phyloP scores from a whole-genome alignment of 441 rosid species.

The Populus tomentosa region DNA sequence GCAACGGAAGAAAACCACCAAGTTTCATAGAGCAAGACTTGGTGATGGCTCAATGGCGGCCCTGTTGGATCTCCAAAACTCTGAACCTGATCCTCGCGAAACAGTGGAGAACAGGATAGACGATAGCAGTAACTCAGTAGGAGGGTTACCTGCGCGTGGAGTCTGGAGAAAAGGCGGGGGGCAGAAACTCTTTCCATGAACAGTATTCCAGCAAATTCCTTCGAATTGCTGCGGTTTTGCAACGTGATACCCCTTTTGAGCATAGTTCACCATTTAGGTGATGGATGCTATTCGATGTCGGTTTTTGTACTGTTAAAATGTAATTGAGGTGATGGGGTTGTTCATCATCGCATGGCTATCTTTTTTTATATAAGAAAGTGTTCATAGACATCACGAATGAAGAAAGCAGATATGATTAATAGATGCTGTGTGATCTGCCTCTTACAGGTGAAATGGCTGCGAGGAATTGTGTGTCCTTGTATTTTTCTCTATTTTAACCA shows the following conservation, averaged over 20 bases:
- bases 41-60: conserved; percentile 81
- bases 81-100: conserved; percentile 29
- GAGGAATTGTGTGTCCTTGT: no score
- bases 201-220: background rate
- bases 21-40: conserved; percentile 64
- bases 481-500: no score
- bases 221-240: background rate
- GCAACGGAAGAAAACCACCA: conserved; percentile 72
- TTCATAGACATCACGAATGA: no score
- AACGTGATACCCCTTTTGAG: background rate
- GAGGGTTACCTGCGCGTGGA: conserved; percentile 53
- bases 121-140: conserved; percentile 23
- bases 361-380: no score
- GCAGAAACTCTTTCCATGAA: conserved; percentile 47
- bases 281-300: background rate
- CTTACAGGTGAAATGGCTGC: no score
- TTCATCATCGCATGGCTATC: background rate
- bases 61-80: conserved; percentile 37
- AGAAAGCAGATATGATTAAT: no score
- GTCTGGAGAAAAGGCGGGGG: conserved; percentile 76
- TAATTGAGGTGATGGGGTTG: background rate
- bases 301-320: background rate
- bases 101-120: conserved; percentile 19
- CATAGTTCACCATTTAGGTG: background rate
- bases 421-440: no score